A percentile compares a stretch with the other conserved stretches of the same genome.
phyloP scores from a whole-genome alignment of 2,329 filamentous ascomycete genomes.

The Penicillium sp. region DNA sequence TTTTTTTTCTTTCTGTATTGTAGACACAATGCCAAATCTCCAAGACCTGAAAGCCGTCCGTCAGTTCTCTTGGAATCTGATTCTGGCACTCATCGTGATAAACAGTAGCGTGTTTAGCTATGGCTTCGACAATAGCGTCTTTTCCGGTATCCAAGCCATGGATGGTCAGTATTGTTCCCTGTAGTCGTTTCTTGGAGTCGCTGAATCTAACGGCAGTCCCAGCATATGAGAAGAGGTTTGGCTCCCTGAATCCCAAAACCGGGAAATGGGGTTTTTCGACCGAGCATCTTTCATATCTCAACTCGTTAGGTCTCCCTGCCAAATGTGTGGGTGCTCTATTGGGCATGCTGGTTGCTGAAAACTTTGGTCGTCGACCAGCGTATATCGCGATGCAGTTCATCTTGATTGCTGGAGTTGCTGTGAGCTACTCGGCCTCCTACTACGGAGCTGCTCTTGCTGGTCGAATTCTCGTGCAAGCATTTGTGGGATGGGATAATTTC shows the following conservation, averaged over 20 bases:
- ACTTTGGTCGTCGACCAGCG: constrained; percentile 6
- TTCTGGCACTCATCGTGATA: not conserved
- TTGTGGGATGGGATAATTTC: constrained; percentile 10
- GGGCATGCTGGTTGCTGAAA: constrained; percentile 7
- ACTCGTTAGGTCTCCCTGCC: constrained; percentile 9
- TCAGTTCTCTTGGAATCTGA: too few species aligned
- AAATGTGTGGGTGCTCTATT: not conserved
- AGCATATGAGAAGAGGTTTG: not conserved
- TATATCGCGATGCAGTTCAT: constrained; percentile 14
- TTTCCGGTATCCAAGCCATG: not conserved
- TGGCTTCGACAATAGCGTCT: not conserved
- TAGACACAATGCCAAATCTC: too few species aligned
- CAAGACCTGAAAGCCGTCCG: too few species aligned
- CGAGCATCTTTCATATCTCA: constrained; percentile 10
- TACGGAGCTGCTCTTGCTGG: not conserved
- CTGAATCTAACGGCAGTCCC: too few species aligned
- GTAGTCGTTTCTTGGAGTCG: too few species aligned
- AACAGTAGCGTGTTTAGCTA: not conserved
- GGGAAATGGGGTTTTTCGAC: constrained; percentile 7
- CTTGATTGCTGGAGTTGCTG: constrained; percentile 14
- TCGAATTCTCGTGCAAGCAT: not conserved
- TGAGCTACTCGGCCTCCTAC: constrained; percentile 14
- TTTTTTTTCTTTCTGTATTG: too few species aligned
- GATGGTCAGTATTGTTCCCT: not conserved
- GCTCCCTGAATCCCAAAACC: not conserved